Conservation (phyloP, 2,329 filamentous ascomycete genomes). For the Talaromyces sp. region DNA sequence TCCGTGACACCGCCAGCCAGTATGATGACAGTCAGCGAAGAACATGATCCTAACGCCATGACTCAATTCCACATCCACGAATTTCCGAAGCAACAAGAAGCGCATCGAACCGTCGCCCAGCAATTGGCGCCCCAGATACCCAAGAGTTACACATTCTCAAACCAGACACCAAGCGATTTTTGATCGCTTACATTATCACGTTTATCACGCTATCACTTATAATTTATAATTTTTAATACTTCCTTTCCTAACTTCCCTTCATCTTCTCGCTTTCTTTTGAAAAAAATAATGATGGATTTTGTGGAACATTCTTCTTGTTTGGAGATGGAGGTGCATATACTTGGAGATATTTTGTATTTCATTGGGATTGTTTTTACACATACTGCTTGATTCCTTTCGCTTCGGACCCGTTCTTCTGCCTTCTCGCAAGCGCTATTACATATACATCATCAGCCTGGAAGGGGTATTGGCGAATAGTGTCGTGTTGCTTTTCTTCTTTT, state of each 20-base stretch:
- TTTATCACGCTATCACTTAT: conserved; percentile 2
- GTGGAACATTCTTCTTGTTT: not conserved
- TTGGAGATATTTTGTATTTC: conserved; percentile 15
- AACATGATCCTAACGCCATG: conserved; percentile 30
- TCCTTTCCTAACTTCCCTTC: not conserved
- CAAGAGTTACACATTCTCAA: conserved; percentile 44
- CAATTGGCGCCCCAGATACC: conserved; percentile 40
- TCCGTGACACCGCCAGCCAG: conserved; percentile 25
- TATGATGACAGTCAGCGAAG: conserved; percentile 21
- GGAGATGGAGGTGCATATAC: conserved; percentile 17
- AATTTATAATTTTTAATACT: conserved; percentile 16
- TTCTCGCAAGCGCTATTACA: not conserved
- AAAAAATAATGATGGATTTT: conserved; percentile 5
- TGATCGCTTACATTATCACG: conserved; percentile 16
- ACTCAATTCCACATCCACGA: conserved; percentile 45
- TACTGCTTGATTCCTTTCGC: conserved; percentile 12
- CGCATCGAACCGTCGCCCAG: conserved; percentile 42
- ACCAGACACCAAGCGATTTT: conserved; percentile 41
- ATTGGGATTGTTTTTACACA: conserved; percentile 12
- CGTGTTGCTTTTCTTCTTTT: not conserved
- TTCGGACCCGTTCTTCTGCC: not conserved
- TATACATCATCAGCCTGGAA: conserved; percentile 4
- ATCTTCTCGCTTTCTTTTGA: not conserved
- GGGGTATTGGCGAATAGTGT: conserved; percentile 5
- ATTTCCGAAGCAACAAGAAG: conserved; percentile 43